Base-by-base conservation (phyloP, 129 eudicot genomes). In the Artemisia tridentata region DNA sequence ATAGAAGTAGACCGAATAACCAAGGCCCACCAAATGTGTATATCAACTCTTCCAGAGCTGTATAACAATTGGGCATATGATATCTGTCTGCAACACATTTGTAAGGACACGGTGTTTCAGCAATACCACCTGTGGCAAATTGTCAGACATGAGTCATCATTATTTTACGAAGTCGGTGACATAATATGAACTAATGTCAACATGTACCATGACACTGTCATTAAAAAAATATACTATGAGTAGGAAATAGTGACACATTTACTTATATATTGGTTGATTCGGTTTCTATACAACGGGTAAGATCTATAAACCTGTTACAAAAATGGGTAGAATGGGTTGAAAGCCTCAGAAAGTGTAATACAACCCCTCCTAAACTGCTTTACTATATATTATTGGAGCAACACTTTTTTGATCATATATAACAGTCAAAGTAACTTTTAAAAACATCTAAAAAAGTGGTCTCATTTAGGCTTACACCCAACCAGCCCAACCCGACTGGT, bases 11-110 rank as follows among this genome's bases (percentile, higher is more conserved):
- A 70, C 88, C 86, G 67, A 92, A 92, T 78, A 83, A 67, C 98
- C 96, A 92, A 34, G 98, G 98, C 49, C 98, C 98, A 9, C 98
- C 98, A 74, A 92, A 89, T 56, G 96, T 89, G 84, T 89, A 89
- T 52, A 92, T 89, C 77, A 92, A 65, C 79, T 92, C 98, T 73
- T 92, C 98, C 50, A 92, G 95, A 57, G 96, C 89, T 20, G 98
- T 92, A 58, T 89, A 86, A 81, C 98, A 92, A 65, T 86, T 81
- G 54, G 98, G 98, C 96, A 89, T 89, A 71, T 89, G 98, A 74
- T 86, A 89, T 86, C 95, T 83, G 58, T 86, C 98, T 19, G 95
- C 83, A 71, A 89, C 62, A 81, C 98, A 92, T 72, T 68, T 80
- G 80, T 92, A 92, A 43, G 98, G 98, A 67, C 98, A 92, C 21